Evolutionary conservation across 352 stramenopile genomes (phyloP).

Genomic region (Thalassiosira oceanica): DNA sequence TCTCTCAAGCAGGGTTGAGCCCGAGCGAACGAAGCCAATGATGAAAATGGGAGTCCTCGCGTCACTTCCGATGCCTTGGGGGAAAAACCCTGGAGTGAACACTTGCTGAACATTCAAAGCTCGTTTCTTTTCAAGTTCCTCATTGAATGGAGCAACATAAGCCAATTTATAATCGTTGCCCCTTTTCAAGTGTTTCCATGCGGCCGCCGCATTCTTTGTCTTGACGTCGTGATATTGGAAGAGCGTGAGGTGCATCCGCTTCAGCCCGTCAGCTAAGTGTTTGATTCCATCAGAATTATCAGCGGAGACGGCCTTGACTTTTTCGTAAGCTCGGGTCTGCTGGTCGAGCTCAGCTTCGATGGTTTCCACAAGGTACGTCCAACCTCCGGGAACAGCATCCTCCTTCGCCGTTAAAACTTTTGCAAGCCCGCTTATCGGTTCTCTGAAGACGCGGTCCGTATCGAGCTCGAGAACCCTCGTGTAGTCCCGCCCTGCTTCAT

Average conservation of each 20-base stretch:
- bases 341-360: constrained; percentile 36
- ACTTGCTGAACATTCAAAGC: constrained; percentile 57
- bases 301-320: neutral
- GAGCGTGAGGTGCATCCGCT: constrained; percentile 62
- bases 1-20: constrained; percentile 73
- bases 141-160: constrained; percentile 47
- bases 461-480: constrained; percentile 51
- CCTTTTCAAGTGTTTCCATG: constrained; percentile 57
- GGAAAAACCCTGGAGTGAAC: constrained; percentile 65
- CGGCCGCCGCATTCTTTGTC: constrained; percentile 53
- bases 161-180: constrained; percentile 69
- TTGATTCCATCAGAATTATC: constrained; percentile 11
- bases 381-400: constrained; percentile 45
- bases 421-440: constrained; percentile 59
- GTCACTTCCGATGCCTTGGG: constrained; percentile 51
- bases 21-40: constrained; percentile 76
- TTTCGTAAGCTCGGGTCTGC: constrained; percentile 28
- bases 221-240: constrained; percentile 76
- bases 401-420: constrained; percentile 63
- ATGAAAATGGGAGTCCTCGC: constrained; percentile 69
- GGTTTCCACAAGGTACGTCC: constrained; percentile 42
- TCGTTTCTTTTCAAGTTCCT: constrained; percentile 49
- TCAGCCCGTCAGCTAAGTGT: constrained; percentile 50
- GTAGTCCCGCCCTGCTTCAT: constrained; percentile 57
- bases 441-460: constrained; percentile 39